Conservation (phyloP, 2,329 filamentous ascomycete species). For the Esteya vermicola region DNA sequence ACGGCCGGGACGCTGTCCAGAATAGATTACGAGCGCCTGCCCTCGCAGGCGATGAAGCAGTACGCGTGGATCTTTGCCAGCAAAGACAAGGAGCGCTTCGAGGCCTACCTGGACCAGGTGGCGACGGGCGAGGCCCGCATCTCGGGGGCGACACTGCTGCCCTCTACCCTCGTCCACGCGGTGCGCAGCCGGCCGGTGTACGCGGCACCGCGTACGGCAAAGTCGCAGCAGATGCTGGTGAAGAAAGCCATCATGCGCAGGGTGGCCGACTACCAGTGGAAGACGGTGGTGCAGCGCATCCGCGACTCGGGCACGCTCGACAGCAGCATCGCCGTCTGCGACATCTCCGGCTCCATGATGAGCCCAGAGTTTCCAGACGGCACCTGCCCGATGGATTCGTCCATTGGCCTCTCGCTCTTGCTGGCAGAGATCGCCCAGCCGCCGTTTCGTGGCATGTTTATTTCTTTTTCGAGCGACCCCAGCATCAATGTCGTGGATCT, state of each 20-base stretch:
- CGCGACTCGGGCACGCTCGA: constrained; percentile 37
- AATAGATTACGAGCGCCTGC: constrained; percentile 43
- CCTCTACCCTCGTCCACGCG: constrained; percentile 29
- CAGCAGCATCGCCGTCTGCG: constrained; percentile 40
- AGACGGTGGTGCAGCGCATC: constrained; percentile 40
- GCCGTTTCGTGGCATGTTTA: constrained; percentile 39
- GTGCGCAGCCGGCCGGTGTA: no score
- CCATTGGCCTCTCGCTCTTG: constrained; percentile 42
- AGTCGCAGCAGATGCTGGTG: constrained; percentile 6
- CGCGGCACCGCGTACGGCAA: not conserved
- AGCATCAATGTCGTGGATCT: constrained; percentile 26
- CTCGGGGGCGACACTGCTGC: constrained; percentile 40
- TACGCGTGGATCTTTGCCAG: constrained; percentile 32
- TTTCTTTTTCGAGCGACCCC: constrained; percentile 34
- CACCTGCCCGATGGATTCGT: constrained; percentile 34
- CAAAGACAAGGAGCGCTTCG: constrained; percentile 37
- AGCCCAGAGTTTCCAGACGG: constrained; percentile 24
- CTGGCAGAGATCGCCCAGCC: constrained; percentile 35
- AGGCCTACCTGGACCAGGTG: constrained; percentile 32
- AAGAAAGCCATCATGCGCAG: constrained; percentile 20
- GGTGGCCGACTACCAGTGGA: constrained; percentile 38
- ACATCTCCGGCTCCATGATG: constrained; percentile 41
- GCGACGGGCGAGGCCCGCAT: constrained; percentile 32
- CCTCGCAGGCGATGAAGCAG: constrained; percentile 40
- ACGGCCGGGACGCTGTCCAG: constrained; percentile 27